Conservation (phyloP, 257 asterid genomes). For the Ilex asprella region DNA sequence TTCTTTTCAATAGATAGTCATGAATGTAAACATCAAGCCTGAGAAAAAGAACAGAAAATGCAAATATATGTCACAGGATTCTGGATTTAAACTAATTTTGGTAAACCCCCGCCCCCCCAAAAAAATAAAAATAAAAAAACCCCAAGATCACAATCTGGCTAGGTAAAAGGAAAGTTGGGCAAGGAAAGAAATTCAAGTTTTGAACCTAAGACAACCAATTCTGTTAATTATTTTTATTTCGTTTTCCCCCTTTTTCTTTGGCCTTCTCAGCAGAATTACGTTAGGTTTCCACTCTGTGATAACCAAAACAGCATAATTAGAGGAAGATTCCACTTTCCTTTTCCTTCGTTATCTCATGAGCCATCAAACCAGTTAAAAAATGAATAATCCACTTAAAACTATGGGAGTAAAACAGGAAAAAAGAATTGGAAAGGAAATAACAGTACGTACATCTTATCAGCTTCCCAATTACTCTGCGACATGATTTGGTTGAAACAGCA, state of each 20-base stretch:
- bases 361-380: not conserved
- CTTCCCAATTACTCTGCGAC: constrained; percentile 99
- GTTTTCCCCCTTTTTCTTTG: not conserved
- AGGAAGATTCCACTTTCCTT: constrained; percentile 8
- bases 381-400: not conserved
- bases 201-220: not conserved
- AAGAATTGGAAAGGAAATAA: not conserved
- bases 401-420: not conserved
- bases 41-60: constrained; percentile 12
- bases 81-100: not conserved
- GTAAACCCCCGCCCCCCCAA: too few species aligned
- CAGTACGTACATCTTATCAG: constrained; percentile 76
- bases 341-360: not conserved
- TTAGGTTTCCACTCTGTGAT: constrained; percentile 4
- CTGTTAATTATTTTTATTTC: not conserved
- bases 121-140: not conserved
- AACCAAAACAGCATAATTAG: constrained; percentile 4
- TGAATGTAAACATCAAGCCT: constrained; percentile 99
- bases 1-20: constrained; percentile 85
- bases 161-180: too few species aligned
- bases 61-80: not conserved
- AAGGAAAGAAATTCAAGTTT: too few species aligned
- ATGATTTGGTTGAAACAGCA: constrained; percentile 28
- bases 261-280: constrained; percentile 2
- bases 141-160: not conserved